These are phyloP conservation scores for Dissophora ornata DNA, from an alignment of 192 early-diverging fungal genomes.

Conservation along the genomic window DNA sequence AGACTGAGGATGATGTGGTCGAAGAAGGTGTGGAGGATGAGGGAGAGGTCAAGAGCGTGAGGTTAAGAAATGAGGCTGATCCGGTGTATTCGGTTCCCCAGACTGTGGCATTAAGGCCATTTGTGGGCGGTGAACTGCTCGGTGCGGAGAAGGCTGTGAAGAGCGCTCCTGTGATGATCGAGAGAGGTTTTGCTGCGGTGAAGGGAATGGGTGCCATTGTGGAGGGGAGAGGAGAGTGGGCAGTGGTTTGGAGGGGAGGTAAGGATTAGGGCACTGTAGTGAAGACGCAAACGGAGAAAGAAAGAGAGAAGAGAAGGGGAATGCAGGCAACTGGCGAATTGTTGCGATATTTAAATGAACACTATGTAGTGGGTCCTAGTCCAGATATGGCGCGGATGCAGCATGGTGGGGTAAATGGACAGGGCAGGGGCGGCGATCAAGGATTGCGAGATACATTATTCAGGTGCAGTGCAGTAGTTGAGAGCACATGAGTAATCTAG, in stretches of 20 bases:
- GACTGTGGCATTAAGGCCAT: conserved; percentile 40
- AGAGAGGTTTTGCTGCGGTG: conserved; percentile 30
- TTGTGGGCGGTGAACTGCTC: conserved; percentile 32
- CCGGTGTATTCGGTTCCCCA: conserved; percentile 36
- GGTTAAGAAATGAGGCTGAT: conserved; percentile 37
- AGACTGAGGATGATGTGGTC: conserved; percentile 1
- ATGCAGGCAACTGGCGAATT: background rate
- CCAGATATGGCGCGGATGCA: background rate
- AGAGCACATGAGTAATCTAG: no score
- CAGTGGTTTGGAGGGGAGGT: background rate
- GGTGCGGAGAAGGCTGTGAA: conserved; percentile 44
- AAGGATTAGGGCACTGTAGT: background rate
- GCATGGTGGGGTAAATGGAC: no score
- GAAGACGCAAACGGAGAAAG: background rate
- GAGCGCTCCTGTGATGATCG: conserved; percentile 48
- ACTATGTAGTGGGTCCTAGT: background rate
- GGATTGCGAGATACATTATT: no score
- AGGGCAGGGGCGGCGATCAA: no score
- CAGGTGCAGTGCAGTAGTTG: no score
- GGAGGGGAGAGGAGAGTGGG: background rate
- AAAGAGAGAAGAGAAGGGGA: background rate
- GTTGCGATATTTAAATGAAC: background rate
- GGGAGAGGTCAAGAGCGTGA: conserved; percentile 16
- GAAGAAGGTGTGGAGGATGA: background rate
- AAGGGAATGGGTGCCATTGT: conserved; percentile 46